Base-by-base conservation (phyloP, 2,329 filamentous ascomycete genomes). In the Alternaria consortialis region DNA sequence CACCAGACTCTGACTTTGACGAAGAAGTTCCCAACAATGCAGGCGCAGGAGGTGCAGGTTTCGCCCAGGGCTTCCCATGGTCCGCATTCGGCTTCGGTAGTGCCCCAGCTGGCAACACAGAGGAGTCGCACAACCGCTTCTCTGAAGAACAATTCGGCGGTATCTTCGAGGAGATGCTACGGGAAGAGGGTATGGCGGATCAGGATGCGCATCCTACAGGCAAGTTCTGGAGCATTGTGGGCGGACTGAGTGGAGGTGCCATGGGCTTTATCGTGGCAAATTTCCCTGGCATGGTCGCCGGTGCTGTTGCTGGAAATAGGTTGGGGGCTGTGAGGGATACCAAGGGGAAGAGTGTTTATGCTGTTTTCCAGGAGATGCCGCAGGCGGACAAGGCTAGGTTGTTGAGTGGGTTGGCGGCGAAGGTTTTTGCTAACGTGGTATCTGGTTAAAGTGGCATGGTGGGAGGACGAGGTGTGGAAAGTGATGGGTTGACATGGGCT, bases 251-350 rank as follows among this genome's bases (percentile, higher is more conserved):
- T 74, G 95, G 95, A 32, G 94, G 90, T 12, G 92, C 93, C 3
- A 86, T 99, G 77, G 95, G 95, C 0, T 98, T 98, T 79, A 99
- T 99, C 69, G 86, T 98, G 27, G 95, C 90, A 29, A 98, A 98
- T 76, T 88, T 97, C 50, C 92, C 94, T 0, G 95, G 95, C 0
- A 86, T 94, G 73, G 79, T 98, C 37, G 94, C 94, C 0, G 95
- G 95, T 3, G 93, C 92, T 2, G 94, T 97, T 2, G 94, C 94
- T 0, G 95, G 95, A 11, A 98, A 97, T 80, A 83, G 94, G 53
- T 81, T 98, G n/a, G 95, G 95, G 1, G 92, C 92, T 7, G 87
- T 99, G 20, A 85, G 95, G 58, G 95, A 99, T 80, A 88, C 91
- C 32, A 93, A 89, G 80, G 94, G 94, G 23, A 98, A 97, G 88